Percentiles rank a stretch among this genome's conserved stretches.
These are phyloP conservation scores for Samsoniella hepiali DNA, from an alignment of 2,329 filamentous ascomycete species.

Conservation along the genomic window DNA sequence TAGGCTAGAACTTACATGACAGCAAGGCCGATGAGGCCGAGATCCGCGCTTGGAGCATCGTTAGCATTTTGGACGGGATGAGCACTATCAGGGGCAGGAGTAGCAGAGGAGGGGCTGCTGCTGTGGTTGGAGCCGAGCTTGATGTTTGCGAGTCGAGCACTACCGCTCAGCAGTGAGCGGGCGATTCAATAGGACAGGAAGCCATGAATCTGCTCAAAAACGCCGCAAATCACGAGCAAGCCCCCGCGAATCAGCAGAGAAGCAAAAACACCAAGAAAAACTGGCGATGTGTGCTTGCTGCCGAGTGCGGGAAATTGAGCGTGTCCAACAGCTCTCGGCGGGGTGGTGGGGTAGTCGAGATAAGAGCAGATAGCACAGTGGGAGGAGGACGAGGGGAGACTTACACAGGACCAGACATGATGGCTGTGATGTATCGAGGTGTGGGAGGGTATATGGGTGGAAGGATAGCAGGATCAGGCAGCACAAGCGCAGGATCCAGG, in stretches of 20 bases:
- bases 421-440: slow-evolving; percentile 29
- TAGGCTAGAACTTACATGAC: slow-evolving; percentile 63
- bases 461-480: not conserved
- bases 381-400: slow-evolving; percentile 34
- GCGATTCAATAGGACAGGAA: not conserved
- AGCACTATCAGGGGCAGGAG: slow-evolving; percentile 26
- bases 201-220: slow-evolving; percentile 25
- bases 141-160: slow-evolving; percentile 72
- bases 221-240: slow-evolving; percentile 8
- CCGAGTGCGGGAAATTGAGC: slow-evolving; percentile 19
- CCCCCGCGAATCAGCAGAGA: not conserved
- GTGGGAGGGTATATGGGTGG: not conserved
- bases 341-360: slow-evolving; percentile 21
- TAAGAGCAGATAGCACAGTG: slow-evolving; percentile 26
- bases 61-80: slow-evolving; percentile 50
- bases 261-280: slow-evolving; percentile 16
- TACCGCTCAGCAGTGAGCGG: slow-evolving; percentile 37
- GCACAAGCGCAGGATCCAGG: not conserved
- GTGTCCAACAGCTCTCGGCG: slow-evolving; percentile 12
- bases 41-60: slow-evolving; percentile 68
- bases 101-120: slow-evolving; percentile 33
- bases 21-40: slow-evolving; percentile 89
- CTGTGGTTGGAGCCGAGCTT: slow-evolving; percentile 61
- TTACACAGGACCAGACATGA: slow-evolving; percentile 68
- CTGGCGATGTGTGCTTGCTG: slow-evolving; percentile 12